These are phyloP conservation scores for Clonostachys byssicola DNA, from an alignment of 2,329 filamentous ascomycete genomes.

Conservation along the genomic window DNA sequence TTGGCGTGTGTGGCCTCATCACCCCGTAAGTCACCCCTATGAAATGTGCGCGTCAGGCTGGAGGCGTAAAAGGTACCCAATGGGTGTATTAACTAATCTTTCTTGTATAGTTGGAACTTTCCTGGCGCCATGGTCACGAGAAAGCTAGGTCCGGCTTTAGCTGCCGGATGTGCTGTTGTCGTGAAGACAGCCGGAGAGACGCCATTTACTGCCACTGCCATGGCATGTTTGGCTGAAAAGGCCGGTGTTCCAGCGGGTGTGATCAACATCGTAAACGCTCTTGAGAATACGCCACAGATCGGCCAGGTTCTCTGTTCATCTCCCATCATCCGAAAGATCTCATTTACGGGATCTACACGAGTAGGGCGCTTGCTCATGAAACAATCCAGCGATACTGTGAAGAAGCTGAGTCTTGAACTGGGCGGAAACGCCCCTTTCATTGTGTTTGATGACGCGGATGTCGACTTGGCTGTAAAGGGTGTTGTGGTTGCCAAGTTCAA, in stretches of 20 bases:
- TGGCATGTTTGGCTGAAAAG: constrained; percentile 61
- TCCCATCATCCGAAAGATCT: constrained; percentile 64
- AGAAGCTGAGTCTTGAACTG: constrained; percentile 61
- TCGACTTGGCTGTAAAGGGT: constrained; percentile 62
- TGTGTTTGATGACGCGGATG: constrained; percentile 70
- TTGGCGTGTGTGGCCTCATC: constrained; percentile 11
- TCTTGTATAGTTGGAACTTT: constrained; percentile 57
- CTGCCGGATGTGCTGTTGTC: constrained; percentile 72
- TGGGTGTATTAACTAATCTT: too few relatives aligned
- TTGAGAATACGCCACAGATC: constrained; percentile 62
- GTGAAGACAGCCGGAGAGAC: constrained; percentile 68
- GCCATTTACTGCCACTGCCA: constrained; percentile 65
- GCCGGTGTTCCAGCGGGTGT: constrained; percentile 60
- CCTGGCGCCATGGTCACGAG: constrained; percentile 47
- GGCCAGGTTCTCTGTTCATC: constrained; percentile 61
- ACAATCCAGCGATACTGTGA: constrained; percentile 64
- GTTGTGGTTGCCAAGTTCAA: constrained; percentile 75
- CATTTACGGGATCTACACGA: constrained; percentile 63
- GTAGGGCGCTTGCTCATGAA: constrained; percentile 59
- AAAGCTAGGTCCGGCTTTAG: constrained; percentile 47
- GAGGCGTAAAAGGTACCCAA: too few relatives aligned
- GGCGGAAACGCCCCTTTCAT: constrained; percentile 71
- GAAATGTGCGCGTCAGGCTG: constrained; percentile 47
- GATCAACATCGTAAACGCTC: constrained; percentile 56
- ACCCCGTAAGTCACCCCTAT: constrained; percentile 10